phyloP scores from a whole-genome alignment of 495 filamentous ascomycete genomes.

The Aspergillus asperescens region DNA sequence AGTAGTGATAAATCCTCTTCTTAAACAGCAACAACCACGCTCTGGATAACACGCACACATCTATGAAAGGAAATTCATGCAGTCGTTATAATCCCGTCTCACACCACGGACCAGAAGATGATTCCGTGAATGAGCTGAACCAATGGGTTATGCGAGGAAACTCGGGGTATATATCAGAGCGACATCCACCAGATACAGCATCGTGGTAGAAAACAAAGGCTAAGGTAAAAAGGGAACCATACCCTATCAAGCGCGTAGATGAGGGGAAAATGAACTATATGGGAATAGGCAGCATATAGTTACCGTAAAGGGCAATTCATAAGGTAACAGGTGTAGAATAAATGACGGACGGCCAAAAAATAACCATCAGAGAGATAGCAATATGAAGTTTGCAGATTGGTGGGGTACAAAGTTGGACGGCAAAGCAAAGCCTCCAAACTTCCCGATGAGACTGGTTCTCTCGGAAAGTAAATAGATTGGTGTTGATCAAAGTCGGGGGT shows the following conservation, averaged over 20 bases:
- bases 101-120: slow-evolving; percentile 22
- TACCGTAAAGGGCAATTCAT: background rate
- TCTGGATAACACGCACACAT: slow-evolving; percentile 12
- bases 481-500: background rate
- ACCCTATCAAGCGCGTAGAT: slow-evolving; percentile 12
- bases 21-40: slow-evolving; percentile 5
- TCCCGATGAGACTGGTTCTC: background rate
- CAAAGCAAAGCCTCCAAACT: background rate
- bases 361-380: background rate
- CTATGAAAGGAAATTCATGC: slow-evolving; percentile 39
- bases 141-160: slow-evolving; percentile 32
- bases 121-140: slow-evolving; percentile 17
- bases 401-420: background rate
- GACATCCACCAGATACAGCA: slow-evolving; percentile 29
- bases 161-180: slow-evolving; percentile 35
- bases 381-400: background rate
- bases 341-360: background rate
- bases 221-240: slow-evolving; percentile 11
- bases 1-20: background rate
- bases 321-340: background rate
- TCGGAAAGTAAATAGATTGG: background rate
- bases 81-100: slow-evolving; percentile 34
- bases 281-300: slow-evolving; percentile 2
- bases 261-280: background rate
- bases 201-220: slow-evolving; percentile 17